A percentile compares a stretch with the other conserved stretches of the same genome.
These are phyloP conservation scores for Trichophyton mentagrophytes DNA, from an alignment of 2,329 filamentous ascomycete species.

Conservation along the genomic window DNA sequence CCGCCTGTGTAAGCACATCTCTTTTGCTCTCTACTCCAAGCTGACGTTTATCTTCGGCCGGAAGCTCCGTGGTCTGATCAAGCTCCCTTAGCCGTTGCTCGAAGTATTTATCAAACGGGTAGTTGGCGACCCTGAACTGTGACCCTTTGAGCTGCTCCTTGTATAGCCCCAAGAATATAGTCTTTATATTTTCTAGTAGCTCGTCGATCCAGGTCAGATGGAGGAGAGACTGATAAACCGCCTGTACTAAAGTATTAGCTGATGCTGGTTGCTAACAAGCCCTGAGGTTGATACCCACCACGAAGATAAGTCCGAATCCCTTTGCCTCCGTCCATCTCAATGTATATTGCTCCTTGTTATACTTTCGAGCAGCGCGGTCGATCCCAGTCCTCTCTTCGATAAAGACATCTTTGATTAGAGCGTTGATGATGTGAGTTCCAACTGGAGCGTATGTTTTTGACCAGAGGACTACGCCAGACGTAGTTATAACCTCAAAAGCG, in stretches of 20 bases:
- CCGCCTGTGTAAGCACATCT: constrained; percentile 37
- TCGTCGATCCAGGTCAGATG: constrained; percentile 96
- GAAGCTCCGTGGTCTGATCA: constrained; percentile 23
- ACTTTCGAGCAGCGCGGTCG: constrained; percentile 54
- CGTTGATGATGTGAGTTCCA: constrained; percentile 75
- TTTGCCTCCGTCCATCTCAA: constrained; percentile 88
- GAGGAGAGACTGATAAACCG: constrained; percentile 89
- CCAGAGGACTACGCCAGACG: constrained; percentile 93
- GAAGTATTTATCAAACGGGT: constrained; percentile 85
- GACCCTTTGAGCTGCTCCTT: constrained; percentile 73
- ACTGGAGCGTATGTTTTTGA: constrained; percentile 73
- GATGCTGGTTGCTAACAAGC: neutral
- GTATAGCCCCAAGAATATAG: constrained; percentile 83
- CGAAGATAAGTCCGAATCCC: constrained; percentile 88
- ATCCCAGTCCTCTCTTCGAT: constrained; percentile 79
- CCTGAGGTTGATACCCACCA: constrained; percentile 46
- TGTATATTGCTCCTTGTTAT: constrained; percentile 85
- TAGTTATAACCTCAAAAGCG: constrained; percentile 91
- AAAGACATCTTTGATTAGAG: constrained; percentile 90
- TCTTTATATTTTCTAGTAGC: constrained; percentile 86
- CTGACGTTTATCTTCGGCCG: constrained; percentile 35
- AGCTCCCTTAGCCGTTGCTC: constrained; percentile 82
- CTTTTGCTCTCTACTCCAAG: constrained; percentile 28
- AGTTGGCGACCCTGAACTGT: constrained; percentile 65
- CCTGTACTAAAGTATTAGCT: constrained; percentile 39